These are phyloP conservation scores for Warburgia ugandensis DNA, from an alignment of 164 flowering plant genomes.

Conservation along the genomic window DNA sequence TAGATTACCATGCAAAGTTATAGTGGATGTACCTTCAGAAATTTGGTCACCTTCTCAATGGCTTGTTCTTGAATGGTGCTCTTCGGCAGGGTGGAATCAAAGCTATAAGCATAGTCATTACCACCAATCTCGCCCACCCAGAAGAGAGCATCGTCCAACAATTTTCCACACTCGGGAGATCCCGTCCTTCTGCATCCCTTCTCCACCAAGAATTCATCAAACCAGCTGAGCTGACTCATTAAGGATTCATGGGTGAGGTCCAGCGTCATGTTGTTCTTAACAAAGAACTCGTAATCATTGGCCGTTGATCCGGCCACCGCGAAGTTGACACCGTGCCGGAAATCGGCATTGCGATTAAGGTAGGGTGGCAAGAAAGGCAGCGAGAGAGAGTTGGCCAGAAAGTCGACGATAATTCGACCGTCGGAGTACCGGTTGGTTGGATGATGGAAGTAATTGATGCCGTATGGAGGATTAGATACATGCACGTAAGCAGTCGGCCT, in stretches of 20 bases:
- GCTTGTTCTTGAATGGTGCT: conserved; percentile 44
- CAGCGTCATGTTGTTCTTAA: conserved; percentile 26
- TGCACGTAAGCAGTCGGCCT: conserved; percentile 26
- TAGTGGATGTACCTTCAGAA: conserved; percentile 40
- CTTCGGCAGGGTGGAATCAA: conserved; percentile 34
- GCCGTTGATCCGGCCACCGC: conserved; percentile 69
- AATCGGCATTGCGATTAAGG: conserved; percentile 14
- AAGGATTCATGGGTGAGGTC: conserved; percentile 58
- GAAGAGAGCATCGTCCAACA: conserved; percentile 45
- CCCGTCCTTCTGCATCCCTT: conserved; percentile 30
- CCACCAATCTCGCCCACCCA: conserved; percentile 96
- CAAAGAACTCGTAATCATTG: conserved; percentile 30
- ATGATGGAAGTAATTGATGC: conserved; percentile 26
- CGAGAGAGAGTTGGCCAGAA: conserved; percentile 37
- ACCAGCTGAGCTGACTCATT: conserved; percentile 57
- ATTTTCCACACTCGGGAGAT: conserved; percentile 19
- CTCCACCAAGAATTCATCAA: conserved; percentile 33
- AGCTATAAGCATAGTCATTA: conserved; percentile 69
- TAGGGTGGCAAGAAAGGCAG: conserved; percentile 51
- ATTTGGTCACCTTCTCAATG: conserved; percentile 20
- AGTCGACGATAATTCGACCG: conserved; percentile 62
- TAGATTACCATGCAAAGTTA: neutral
- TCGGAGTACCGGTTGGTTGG: conserved; percentile 46
- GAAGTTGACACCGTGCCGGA: conserved; percentile 52
- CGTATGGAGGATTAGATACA: conserved; percentile 36